Percentiles rank a stretch among this genome's conserved stretches.
These are phyloP conservation scores for Leptodontidium sp. DNA, from an alignment of 2,329 filamentous ascomycete species.

Conservation along the genomic window DNA sequence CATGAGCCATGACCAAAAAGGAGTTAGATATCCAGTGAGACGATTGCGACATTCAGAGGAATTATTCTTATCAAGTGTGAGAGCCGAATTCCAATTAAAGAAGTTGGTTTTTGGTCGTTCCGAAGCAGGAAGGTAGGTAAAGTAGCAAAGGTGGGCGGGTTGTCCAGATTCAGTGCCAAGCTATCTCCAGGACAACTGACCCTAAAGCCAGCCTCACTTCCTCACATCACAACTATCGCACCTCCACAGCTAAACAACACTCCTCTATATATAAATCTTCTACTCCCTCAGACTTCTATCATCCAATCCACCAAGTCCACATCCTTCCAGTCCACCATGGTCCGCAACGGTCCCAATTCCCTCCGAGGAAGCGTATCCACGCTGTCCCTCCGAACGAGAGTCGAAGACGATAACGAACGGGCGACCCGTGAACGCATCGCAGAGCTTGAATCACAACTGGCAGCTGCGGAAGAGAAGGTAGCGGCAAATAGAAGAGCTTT, in stretches of 20 bases:
- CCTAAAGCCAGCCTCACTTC: not conserved
- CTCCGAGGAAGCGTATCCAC: constrained; percentile 37
- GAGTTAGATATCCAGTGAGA: too few relatives aligned
- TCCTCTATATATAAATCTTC: not conserved
- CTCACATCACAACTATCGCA: not conserved
- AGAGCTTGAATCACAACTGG: constrained; percentile 33
- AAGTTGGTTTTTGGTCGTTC: too few relatives aligned
- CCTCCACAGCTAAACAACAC: not conserved
- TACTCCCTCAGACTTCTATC: not conserved
- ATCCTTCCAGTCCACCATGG: constrained; percentile 34
- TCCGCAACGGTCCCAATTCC: constrained; percentile 39
- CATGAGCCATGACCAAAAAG: too few relatives aligned
- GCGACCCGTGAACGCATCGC: constrained; percentile 31
- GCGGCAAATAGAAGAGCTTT: constrained; percentile 1
- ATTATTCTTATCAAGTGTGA: too few relatives aligned
- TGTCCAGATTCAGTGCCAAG: constrained; percentile 1
- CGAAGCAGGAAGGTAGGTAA: not conserved
- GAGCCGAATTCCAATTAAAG: too few relatives aligned
- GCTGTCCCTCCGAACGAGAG: constrained; percentile 33
- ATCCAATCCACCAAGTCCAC: not conserved
- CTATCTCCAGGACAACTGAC: not conserved
- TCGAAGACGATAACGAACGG: constrained; percentile 24
- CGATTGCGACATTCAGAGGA: too few relatives aligned
- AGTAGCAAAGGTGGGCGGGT: not conserved
- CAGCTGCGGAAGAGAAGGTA: constrained; percentile 12